Evolutionary conservation across 148 eudicot species (phyloP).

Genomic region (Hydrangea macrophylla): DNA sequence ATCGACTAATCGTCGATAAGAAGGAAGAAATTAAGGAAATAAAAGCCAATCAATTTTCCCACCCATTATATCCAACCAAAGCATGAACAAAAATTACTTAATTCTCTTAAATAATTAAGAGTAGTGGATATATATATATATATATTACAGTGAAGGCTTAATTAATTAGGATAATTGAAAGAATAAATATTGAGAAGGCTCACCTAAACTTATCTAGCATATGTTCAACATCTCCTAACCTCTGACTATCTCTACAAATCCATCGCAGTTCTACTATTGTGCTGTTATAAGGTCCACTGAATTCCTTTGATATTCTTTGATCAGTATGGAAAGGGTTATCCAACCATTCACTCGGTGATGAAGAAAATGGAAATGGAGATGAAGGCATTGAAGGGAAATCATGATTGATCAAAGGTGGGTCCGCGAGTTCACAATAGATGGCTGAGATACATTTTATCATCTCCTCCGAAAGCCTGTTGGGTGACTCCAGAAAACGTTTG

Average conservation of each 20-base stretch:
- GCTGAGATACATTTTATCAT: conserved; percentile 67
- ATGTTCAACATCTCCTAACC: conserved; percentile 42
- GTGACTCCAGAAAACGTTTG: conserved; percentile 37
- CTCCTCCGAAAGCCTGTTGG: conserved; percentile 76
- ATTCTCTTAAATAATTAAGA: background rate
- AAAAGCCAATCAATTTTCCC: background rate
- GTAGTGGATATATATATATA: too few species aligned
- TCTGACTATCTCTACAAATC: conserved; percentile 44
- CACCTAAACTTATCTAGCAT: conserved; percentile 63
- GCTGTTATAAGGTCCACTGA: conserved; percentile 47
- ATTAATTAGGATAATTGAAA: background rate
- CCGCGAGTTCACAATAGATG: conserved; percentile 54
- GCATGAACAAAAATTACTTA: background rate
- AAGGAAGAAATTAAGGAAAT: too few species aligned
- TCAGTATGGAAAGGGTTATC: conserved; percentile 38
- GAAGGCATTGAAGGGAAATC: conserved; percentile 37
- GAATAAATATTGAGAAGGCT: background rate
- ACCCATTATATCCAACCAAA: background rate
- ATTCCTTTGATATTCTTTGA: conserved; percentile 41
- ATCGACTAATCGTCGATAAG: too few species aligned
- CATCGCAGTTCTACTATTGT: conserved; percentile 53
- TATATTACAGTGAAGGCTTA: background rate
- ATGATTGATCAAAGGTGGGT: conserved; percentile 34
- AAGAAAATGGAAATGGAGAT: conserved; percentile 43
- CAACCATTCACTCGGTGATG: conserved; percentile 36